Evolutionary conservation across 2,329 filamentous ascomycete species (phyloP).

Genomic region (Aspergillus sp.): DNA sequence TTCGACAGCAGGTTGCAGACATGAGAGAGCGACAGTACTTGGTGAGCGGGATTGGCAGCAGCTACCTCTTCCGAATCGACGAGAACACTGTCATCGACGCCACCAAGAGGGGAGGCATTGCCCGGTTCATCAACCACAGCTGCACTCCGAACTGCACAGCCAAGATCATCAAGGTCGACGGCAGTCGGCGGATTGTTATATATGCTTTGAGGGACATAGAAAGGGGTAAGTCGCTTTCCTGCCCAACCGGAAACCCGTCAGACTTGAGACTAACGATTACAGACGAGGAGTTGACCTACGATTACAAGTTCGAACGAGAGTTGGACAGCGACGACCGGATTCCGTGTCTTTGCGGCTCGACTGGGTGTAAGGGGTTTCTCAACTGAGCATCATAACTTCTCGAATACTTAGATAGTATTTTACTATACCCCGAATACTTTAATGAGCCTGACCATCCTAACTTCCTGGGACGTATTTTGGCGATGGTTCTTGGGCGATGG

Average conservation of each 20-base stretch:
- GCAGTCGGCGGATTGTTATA: slow-evolving; percentile 96
- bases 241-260: no score
- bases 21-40: slow-evolving; percentile 85
- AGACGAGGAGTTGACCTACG: slow-evolving; percentile 99
- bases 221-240: slow-evolving; percentile 87
- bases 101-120: slow-evolving; percentile 96
- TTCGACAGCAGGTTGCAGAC: slow-evolving; percentile 94
- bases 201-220: slow-evolving; percentile 93
- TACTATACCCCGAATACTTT: no score
- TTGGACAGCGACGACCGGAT: slow-evolving; percentile 91
- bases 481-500: no score
- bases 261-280: slow-evolving; percentile 14
- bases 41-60: slow-evolving; percentile 93
- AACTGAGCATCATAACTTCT: slow-evolving; percentile 55
- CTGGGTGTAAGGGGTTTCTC: slow-evolving; percentile 96
- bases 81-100: slow-evolving; percentile 97
- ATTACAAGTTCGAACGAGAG: slow-evolving; percentile 99
- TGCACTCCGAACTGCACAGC: slow-evolving; percentile 98
- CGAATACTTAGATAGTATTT: no score
- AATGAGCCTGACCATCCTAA: no score
- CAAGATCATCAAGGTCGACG: slow-evolving; percentile 98
- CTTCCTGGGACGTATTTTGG: no score
- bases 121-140: slow-evolving; percentile 94
- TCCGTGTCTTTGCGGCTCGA: slow-evolving; percentile 90
- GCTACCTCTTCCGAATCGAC: slow-evolving; percentile 95